Base-by-base conservation (phyloP, 352 stramenopile genomes). In the Globisporangium irregulare region DNA sequence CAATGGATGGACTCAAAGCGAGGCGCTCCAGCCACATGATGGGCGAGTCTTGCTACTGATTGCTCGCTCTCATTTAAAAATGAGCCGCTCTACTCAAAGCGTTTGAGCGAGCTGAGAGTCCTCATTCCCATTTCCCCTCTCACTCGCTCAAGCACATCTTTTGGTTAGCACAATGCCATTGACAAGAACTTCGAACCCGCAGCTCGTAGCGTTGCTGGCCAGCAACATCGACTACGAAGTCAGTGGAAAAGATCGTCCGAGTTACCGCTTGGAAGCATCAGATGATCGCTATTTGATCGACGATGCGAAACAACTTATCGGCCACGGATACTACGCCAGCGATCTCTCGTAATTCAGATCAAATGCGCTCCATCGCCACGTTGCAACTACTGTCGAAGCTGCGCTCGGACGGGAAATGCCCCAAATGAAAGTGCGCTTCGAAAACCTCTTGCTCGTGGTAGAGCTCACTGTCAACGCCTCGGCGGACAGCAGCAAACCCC, bases 351-450 rank as follows among this genome's bases (percentile, higher is more conserved):
- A 43, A 15, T 43, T 43, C 36, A 6, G 36, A 43, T 15, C 36
- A 15, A 43, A 43, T 43, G 10, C 10, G 36, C 36, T 43, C 3
- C 9, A 43, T 4, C 36, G 12, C 8, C 10, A 43, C 36, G 1
- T 18, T 0, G 9, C 36, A 4, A 43, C 10, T 15, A 18, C 10
- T 6, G 0, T 43, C 0, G 36, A 43, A 4, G 2, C 36, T 1
- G 36, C 36, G 10, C 24, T 70, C 1, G 71, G 67, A 0, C 66
- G 63, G 3, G 24, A 46, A 25, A 58, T 78, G 34, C 65, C 72
- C 1, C 65, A 76, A 54, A 57, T 74, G 43, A 70, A 78, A 36
- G 62, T 77, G 20, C 64, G 72, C 15, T 73, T 78, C 55, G 20
- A 60, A 10, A 64, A 76, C 41, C 59, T 41, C 34, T 41, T 9